Percentiles rank a stretch among this genome's conserved stretches.
Conservation (phyloP, 306 rosid species). For the Hippophae rhamnoides region DNA sequence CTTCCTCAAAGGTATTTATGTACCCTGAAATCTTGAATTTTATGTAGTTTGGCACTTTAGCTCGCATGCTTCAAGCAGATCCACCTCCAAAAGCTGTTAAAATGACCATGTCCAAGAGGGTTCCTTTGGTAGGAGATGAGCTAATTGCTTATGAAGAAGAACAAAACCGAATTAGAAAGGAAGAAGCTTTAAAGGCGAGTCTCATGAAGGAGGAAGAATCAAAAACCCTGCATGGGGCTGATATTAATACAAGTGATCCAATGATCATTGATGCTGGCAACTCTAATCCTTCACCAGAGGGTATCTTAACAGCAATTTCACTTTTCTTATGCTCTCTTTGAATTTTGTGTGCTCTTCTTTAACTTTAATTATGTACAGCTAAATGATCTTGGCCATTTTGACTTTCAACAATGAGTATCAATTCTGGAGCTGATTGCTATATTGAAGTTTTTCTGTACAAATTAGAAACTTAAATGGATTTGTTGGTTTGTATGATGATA, state of each 20-base stretch:
- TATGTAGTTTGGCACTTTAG: conserved; percentile 78
- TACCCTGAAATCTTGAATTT: background rate
- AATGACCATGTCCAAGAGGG: conserved; percentile 81
- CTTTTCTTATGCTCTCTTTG: too few species aligned
- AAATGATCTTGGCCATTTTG: background rate
- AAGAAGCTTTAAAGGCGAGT: conserved; percentile 84
- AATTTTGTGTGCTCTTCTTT: too few species aligned
- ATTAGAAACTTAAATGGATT: too few species aligned
- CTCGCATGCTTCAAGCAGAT: conserved; percentile 94
- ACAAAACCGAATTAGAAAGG: conserved; percentile 77
- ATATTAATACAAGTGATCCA: conserved; percentile 52
- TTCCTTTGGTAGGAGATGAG: conserved; percentile 92
- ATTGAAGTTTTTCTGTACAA: too few species aligned
- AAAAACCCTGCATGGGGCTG: conserved; percentile 50
- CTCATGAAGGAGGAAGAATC: conserved; percentile 75
- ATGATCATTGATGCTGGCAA: conserved; percentile 62
- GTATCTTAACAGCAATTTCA: conserved; percentile 24
- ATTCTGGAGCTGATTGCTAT: too few species aligned
- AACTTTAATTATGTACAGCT: background rate
- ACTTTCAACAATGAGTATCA: background rate
- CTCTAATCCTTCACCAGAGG: conserved; percentile 41
- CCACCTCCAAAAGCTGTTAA: conserved; percentile 99
- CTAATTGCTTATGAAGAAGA: conserved; percentile 91
- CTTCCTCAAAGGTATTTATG: background rate
- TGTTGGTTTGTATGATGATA: too few species aligned